Evolutionary conservation across 306 rosid genomes (phyloP).

Genomic region (Biancaea sappan): DNA sequence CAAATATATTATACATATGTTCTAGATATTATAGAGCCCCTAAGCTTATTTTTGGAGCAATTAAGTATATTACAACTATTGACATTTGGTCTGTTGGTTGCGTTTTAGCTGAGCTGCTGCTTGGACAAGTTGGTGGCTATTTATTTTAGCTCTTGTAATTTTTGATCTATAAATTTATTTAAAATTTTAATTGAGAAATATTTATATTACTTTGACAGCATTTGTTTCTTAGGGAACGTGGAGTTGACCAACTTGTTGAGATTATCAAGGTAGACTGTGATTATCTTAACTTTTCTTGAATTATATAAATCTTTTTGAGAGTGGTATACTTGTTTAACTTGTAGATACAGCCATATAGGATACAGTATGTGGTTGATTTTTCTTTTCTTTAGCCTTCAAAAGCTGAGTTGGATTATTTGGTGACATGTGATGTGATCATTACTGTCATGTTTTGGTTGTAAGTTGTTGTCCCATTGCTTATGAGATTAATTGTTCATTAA

Average conservation of each 20-base stretch:
- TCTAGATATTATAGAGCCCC: conserved; percentile 98
- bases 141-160: conserved; percentile 1
- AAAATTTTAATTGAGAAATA: conserved; percentile 5
- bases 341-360: background rate
- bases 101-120: conserved; percentile 93
- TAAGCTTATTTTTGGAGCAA: conserved; percentile 98
- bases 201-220: conserved; percentile 57
- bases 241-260: conserved; percentile 98
- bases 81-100: conserved; percentile 98
- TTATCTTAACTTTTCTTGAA: conserved; percentile 14
- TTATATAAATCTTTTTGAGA: background rate
- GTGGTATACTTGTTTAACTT: conserved; percentile 1
- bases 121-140: conserved; percentile 78
- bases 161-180: conserved; percentile 4
- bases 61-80: conserved; percentile 90
- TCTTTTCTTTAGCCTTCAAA: conserved; percentile 21
- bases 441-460: too few species aligned
- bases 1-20: conserved; percentile 93
- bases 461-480: too few species aligned
- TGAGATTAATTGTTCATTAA: too few species aligned
- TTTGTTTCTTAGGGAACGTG: conserved; percentile 95
- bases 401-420: conserved; percentile 8
- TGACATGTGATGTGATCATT: conserved; percentile 18
- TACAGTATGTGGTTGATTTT: conserved; percentile 2
- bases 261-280: conserved; percentile 76